Evolutionary conservation across 176 grass and related monocot genomes (phyloP).

Genomic region (Aegilops tauschii): DNA sequence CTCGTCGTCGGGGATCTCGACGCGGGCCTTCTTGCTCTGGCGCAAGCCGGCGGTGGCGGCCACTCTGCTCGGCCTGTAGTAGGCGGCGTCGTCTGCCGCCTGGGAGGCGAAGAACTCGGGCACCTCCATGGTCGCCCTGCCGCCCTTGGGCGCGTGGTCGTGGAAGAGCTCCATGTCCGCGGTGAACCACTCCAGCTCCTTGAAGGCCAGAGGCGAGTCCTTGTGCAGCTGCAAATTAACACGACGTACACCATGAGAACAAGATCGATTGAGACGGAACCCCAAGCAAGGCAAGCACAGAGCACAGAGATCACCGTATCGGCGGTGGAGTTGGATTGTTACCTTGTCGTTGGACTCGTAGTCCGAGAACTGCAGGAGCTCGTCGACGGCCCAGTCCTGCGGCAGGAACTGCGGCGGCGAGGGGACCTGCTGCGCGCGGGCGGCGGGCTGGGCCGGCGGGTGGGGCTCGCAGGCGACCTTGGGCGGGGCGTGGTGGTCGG

Average conservation of each 20-base stretch:
- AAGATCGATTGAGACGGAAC: not conserved
- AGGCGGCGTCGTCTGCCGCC: slow-evolving; percentile 11
- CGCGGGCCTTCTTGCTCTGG: slow-evolving; percentile 72
- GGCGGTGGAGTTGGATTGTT: not conserved
- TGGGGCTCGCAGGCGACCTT: slow-evolving; percentile 23
- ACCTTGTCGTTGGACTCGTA: slow-evolving; percentile 76
- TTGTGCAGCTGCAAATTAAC: slow-evolving; percentile 50
- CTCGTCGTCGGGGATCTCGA: slow-evolving; percentile 70
- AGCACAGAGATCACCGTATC: not conserved
- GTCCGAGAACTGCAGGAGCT: slow-evolving; percentile 85
- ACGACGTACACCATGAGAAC: not conserved
- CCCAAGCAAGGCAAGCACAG: not conserved
- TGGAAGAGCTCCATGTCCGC: slow-evolving; percentile 70
- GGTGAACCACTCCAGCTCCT: slow-evolving; percentile 79
- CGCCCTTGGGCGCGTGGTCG: slow-evolving; percentile 45
- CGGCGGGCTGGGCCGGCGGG: not conserved
- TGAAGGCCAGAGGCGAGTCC: slow-evolving; percentile 62
- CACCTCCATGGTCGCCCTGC: slow-evolving; percentile 47
- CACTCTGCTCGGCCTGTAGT: slow-evolving; percentile 47
- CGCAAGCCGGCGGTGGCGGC: slow-evolving; percentile 17
- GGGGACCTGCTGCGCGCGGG: slow-evolving; percentile 29
- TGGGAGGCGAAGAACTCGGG: slow-evolving; percentile 64
- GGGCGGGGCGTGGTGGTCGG: slow-evolving; percentile 42
- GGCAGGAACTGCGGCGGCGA: slow-evolving; percentile 49
- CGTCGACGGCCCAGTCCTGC: slow-evolving; percentile 74